Evolutionary conservation across 208 protist genomes (phyloP), one percentile per base, ranked within the genome.

Genomic region (Leishmania braziliensis): DNA sequence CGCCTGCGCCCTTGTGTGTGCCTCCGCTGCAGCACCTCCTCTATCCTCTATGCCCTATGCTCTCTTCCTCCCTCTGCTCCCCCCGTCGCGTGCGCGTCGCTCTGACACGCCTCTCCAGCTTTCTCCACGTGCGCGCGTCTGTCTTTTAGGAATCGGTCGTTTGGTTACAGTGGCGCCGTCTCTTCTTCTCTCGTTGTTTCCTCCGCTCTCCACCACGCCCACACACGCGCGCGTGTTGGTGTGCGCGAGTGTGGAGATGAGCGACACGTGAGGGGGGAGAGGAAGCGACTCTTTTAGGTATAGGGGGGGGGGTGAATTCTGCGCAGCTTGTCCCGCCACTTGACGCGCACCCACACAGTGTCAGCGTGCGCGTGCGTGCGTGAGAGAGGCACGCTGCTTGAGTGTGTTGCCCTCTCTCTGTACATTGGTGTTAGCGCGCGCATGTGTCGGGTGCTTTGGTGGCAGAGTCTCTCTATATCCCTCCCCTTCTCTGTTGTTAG

Each of bases 71-170:
- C 36, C 36, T 0, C 36, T 39, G 36, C 36, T 2, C 36, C 36
- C 36, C 36, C 36, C 36, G 36, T 39, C 20, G 56, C 56, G 20
- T 60, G 56, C 56, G 56, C 56, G 26, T 60, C 56, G 56, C 56
- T n/a, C 56, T n/a, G 56, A 26, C 23, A 62, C 56, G 56, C 56
- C n/a, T 26, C 56, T 62, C 29, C 56, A 0, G 56, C 56, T n/a
- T 62, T 62, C 56, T n/a, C n/a, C 56, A 62, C n/a, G 23, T 62
- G 56, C 56, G 60, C 26, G 60, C 20, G 43, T 73, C 36, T 58
- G 48, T 77, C 39, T 77, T 60, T 26, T 82, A 83, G 48, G 39
- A 63, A 75, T 71, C 46, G 29, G 50, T 33, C 23, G 6, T 60
- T 51, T 72, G 36, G 43, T 33, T 72, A n/a, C 29, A 3, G 29